Base-by-base conservation (phyloP, 2,329 filamentous ascomycete genomes). In the Aspergillaceae sp. region DNA sequence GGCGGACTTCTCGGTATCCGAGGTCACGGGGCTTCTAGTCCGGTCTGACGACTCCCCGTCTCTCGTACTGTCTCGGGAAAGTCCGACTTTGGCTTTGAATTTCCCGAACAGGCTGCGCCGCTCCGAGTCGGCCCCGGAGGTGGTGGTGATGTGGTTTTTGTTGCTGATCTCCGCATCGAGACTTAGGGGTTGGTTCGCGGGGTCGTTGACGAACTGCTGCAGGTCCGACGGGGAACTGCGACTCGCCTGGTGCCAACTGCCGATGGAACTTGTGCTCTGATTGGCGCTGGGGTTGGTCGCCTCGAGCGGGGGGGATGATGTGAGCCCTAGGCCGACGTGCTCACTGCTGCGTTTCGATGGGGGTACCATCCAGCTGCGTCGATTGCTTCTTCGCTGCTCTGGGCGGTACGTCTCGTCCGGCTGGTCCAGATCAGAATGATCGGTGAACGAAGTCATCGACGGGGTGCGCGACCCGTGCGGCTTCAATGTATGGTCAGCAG, bases 341-440 rank as follows among this genome's bases (percentile, higher is more conserved):
- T 74, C 65, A 32, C 82, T 81, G 32, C 83, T 78, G 50, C 77
- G 81, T 45, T 75, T 71, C 2, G 65, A 54, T 1, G 69, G 76
- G 19, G 82, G 82, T 11, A 87, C 84, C 44, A 89, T 74, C 72
- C 88, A 87, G 29, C 84, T 80, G 48, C 77, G 80, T 58, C 83
- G 85, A 65, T 82, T 86, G 19, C 19, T 44, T 86, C 82, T 55
- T 78, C 82, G 44, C 85, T 19, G 82, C 9, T 79, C 72, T 38
- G 66, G 63, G 3, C 75, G 74, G 33, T 63, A 56, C 19, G 64
- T 58, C 32, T 88, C 85, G 29, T 89, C 86, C 7, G 76, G 65
- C 50, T 85, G 82, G 51, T 94, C 89, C 29, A 82, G 62, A 60
- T 95, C 89, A 0, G 88, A 94, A 26, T 83, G 80, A 54, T 94